These are phyloP conservation scores for Alternaria consortialis DNA, from an alignment of 2,329 filamentous ascomycete genomes.

Conservation along the genomic window DNA sequence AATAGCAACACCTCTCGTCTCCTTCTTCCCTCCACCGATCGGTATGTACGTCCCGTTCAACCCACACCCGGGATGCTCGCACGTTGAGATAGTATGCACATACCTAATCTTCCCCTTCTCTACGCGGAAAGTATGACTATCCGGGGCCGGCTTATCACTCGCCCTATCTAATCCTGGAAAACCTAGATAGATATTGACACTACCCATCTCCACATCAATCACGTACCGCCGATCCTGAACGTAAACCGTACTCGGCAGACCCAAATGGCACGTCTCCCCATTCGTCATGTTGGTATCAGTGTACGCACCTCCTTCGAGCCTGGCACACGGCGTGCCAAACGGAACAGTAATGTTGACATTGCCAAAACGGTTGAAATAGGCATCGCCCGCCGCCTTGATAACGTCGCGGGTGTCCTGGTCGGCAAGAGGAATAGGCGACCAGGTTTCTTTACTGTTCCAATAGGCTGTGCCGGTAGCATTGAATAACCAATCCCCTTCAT, in stretches of 20 bases:
- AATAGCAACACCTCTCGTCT: not conserved
- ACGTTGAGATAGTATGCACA: conserved; percentile 34
- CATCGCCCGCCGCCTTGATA: conserved; percentile 36
- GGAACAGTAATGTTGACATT: conserved; percentile 29
- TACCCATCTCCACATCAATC: conserved; percentile 36
- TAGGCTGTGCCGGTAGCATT: conserved; percentile 28
- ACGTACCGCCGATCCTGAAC: conserved; percentile 37
- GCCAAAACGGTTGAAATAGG: conserved; percentile 33
- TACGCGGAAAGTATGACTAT: conserved; percentile 39
- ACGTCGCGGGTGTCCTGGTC: conserved; percentile 23
- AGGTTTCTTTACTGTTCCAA: conserved; percentile 26
- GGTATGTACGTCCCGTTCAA: conserved; percentile 26
- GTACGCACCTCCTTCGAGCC: conserved; percentile 39
- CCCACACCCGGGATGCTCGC: conserved; percentile 31
- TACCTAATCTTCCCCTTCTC: conserved; percentile 36
- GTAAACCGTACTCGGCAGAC: conserved; percentile 32
- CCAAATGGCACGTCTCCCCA: conserved; percentile 30
- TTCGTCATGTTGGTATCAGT: conserved; percentile 24
- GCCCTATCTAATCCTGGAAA: conserved; percentile 33
- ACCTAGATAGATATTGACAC: conserved; percentile 35
- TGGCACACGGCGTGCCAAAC: conserved; percentile 36
- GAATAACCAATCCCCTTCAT: conserved; percentile 37
- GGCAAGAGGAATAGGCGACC: conserved; percentile 23
- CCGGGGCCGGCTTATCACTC: conserved; percentile 24
- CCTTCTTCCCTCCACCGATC: conserved; percentile 1